Evolutionary conservation across 2,329 filamentous ascomycete genomes (phyloP), one percentile per base, ranked within the genome.

Genomic region (Phialophora chinensis): DNA sequence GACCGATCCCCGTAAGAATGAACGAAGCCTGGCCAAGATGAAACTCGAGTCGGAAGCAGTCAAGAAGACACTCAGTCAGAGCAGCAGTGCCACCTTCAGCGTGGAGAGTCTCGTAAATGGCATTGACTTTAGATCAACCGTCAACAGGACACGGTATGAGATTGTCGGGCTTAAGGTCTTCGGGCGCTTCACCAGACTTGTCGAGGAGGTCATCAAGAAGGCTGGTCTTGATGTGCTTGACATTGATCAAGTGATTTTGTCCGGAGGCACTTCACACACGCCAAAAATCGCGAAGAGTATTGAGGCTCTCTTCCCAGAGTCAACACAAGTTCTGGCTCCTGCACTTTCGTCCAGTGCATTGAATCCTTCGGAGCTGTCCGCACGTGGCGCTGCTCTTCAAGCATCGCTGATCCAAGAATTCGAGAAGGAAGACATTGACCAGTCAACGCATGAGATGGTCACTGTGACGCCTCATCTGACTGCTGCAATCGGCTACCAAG

Each of bases 101-200:
- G 90, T 99, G 61, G 95, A 99, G 84, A 93, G 89, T 79, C 85
- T 99, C 75, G 88, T 90, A 5, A 91, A 94, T 71, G 95, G 95
- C 68, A 86, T 93, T 73, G 95, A 99, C 82, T 99, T 94, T 82
- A 88, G 91, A 72, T 88, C 91, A 69, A 96, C 92, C 71, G 89
- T 99, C 80, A 99, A 98, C 87, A 86, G 95, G 74, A 87, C 94
- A 73, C 90, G 95, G 73, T 99, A 94, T 81, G 95, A 99, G 81
- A 90, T 95, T 72, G 86, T 97, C 65, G 90, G 87, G 62, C 88
- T 89, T 79, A 94, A 96, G 84, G 88, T 95, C 65, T 94, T 98
- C 74, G 88, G 90, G 71, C 91, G 92, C 71, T 93, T 99, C 83
- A 93, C 90, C 78, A 88, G 91, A 71, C 84, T 98, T 65, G 90